Conservation (phyloP, 2,329 filamentous ascomycete species). For the Albophoma yamanashiensis region DNA sequence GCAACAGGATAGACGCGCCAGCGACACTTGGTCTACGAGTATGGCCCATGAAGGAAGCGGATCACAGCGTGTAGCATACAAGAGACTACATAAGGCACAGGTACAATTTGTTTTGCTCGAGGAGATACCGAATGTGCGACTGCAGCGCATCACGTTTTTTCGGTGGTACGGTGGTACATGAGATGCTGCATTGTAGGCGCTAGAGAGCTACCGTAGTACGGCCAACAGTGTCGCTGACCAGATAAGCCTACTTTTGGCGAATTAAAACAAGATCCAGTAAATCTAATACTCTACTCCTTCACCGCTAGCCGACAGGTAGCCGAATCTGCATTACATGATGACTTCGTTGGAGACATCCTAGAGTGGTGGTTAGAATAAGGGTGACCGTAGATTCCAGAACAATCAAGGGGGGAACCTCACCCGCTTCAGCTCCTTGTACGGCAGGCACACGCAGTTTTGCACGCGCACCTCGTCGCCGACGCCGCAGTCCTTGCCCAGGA, state of each 20-base stretch:
- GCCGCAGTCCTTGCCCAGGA: slow-evolving; percentile 88
- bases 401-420: slow-evolving; percentile 38
- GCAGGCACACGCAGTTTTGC: slow-evolving; percentile 95
- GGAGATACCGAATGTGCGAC: neutral
- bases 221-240: neutral
- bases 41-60: neutral
- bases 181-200: neutral
- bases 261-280: neutral
- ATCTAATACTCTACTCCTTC: neutral
- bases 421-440: slow-evolving; percentile 96
- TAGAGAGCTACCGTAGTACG: neutral
- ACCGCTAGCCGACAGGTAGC: neutral
- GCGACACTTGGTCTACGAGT: neutral
- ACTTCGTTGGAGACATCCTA: slow-evolving; percentile 79
- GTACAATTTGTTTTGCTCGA: neutral
- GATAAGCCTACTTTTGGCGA: neutral
- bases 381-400: neutral
- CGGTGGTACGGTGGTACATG: neutral
- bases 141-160: too few species aligned
- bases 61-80: neutral
- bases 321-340: slow-evolving; percentile 63
- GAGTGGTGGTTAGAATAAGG: slow-evolving; percentile 10
- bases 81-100: neutral
- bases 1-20: neutral
- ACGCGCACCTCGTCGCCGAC: slow-evolving; percentile 92